These are phyloP conservation scores for Saprolegnia parasitica DNA, from an alignment of 352 stramenopile species.

Conservation along the genomic window DNA sequence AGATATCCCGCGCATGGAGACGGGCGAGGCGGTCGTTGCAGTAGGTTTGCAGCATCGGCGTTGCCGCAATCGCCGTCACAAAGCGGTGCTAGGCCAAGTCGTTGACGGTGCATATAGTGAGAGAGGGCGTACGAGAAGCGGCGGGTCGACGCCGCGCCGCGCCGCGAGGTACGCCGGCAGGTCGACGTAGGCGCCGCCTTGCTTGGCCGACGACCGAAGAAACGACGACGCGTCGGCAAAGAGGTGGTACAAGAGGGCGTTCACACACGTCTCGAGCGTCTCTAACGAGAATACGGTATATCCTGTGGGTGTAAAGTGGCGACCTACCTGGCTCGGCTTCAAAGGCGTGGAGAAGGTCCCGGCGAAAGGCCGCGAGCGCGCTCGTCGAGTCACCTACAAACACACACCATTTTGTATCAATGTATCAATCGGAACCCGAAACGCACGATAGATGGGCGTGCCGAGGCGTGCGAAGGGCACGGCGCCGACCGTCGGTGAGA, in stretches of 20 bases:
- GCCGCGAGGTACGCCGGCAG: not conserved
- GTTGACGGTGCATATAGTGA: not conserved
- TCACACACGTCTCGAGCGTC: constrained; percentile 13
- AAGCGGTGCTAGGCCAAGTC: constrained; percentile 2
- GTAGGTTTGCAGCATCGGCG: not conserved
- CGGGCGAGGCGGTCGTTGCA: not conserved
- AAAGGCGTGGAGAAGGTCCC: constrained; percentile 18
- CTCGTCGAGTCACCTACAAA: not conserved
- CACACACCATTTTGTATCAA: too few relatives aligned
- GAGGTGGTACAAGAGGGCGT: constrained; percentile 7
- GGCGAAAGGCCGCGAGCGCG: not conserved
- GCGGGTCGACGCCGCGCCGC: not conserved
- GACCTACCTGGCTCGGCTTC: constrained; percentile 4
- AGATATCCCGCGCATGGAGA: not conserved
- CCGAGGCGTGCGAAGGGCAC: not conserved
- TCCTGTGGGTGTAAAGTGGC: not conserved
- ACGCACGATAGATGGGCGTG: not conserved
- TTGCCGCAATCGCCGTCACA: not conserved
- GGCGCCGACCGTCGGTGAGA: not conserved
- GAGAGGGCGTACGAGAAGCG: not conserved
- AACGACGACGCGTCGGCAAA: not conserved
- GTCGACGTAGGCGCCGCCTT: not conserved
- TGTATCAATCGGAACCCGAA: too few relatives aligned
- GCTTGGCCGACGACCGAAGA: not conserved
- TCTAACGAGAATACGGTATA: constrained; percentile 12